Base-by-base conservation (phyloP, 768 basidiomycete genomes). In the Astraeus odoratus region DNA sequence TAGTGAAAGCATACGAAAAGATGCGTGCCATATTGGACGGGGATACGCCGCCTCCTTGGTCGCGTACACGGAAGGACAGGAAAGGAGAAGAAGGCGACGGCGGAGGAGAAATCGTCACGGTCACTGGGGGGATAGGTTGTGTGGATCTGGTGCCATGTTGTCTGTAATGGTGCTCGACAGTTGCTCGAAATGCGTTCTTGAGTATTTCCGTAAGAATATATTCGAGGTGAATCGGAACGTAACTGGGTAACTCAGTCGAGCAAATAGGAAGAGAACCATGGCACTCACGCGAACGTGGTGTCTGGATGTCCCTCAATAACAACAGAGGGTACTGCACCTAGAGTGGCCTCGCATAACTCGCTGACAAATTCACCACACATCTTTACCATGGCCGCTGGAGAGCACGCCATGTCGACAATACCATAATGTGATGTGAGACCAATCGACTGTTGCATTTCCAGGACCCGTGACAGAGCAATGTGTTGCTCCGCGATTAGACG, bases 1-100 rank as follows among this genome's bases (percentile, higher is more conserved):
- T 92, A 4, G 90, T 92, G 60, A 92, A 94, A 5, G 88, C 88
- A 61, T 94, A 94, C 15, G 89, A 90, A 64, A 94, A 94, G 45
- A 94, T 86, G 36, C 79, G 76, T 16, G 75, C 68, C 73, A 92
- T 77, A 60, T 92, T 78, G 8, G 74, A 67, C 2, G 81, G 81
- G 0, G 81, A 74, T 25, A 94, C 81, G 7, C 91, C 91, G 8
- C 91, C 91, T 3, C 91, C 91, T 55, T 89, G 81, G 56, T 94
- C 91, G 24, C 91, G 76, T 16, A 94, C 72, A 30, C 91, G 75
- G 36, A 94, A 72, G 24, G 85, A 86, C 46, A 93, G 76, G 58
- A 77, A 84, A 46, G 63, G 57, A 5, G 65, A 52, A 19, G 55
- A n/a, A 27, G 48, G 52, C 12, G 55, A 55, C 9, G 71, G 67